Percentiles rank a stretch among this genome's conserved stretches.
Evolutionary conservation across 768 basidiomycete species (phyloP).

Genomic region (Asterophora lycoperdoides): DNA sequence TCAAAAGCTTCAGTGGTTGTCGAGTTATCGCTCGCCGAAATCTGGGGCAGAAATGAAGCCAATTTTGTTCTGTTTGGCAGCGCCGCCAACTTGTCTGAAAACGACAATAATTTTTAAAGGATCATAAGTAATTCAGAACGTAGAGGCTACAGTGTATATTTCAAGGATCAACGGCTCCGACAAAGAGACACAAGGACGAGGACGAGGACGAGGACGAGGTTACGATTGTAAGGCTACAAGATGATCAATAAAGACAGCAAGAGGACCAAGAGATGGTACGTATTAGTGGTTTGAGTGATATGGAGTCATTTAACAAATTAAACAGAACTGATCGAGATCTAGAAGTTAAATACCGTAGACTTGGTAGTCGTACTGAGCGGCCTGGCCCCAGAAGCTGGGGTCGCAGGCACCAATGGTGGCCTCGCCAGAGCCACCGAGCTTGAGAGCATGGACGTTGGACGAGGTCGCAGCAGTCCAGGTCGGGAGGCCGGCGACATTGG

Average conservation of each 20-base stretch:
- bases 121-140: background rate
- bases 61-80: too few species aligned
- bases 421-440: constrained; percentile 56
- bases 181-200: background rate
- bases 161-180: background rate
- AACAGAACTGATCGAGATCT: background rate
- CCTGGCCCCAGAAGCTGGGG: constrained; percentile 63
- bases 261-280: background rate
- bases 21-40: too few species aligned
- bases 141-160: constrained; percentile 16
- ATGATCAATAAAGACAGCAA: background rate
- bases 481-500: constrained; percentile 48
- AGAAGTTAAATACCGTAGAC: constrained; percentile 40
- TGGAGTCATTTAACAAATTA: background rate
- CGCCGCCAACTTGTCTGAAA: too few species aligned
- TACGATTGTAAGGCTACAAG: constrained; percentile 20
- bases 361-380: constrained; percentile 70
- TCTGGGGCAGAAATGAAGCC: too few species aligned
- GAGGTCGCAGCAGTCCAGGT: constrained; percentile 53
- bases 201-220: constrained; percentile 5
- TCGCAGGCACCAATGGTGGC: constrained; percentile 55
- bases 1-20: too few species aligned
- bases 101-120: background rate
- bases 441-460: constrained; percentile 50
- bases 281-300: constrained; percentile 9